Conservation (phyloP, 305 asterid genomes). For the Fraxinus floribunda region DNA sequence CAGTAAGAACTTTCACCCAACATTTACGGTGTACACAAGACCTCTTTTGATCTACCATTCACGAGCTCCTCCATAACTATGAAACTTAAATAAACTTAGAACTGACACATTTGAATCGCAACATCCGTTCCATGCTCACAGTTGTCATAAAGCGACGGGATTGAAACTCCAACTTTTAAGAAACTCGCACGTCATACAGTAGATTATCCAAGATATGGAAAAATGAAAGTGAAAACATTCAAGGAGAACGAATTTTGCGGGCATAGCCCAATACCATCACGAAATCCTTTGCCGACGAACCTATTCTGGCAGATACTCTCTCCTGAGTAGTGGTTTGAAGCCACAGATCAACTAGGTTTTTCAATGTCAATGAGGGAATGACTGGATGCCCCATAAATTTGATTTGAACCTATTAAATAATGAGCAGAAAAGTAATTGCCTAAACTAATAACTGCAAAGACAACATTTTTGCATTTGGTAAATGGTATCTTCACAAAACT, state of each 20-base stretch:
- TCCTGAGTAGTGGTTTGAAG: constrained; percentile 42
- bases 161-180: neutral
- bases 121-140: neutral
- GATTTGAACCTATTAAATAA: constrained; percentile 55
- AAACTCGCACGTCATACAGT: neutral
- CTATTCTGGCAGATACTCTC: constrained; percentile 41
- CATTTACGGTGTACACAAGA: neutral
- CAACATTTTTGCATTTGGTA: neutral
- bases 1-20: neutral
- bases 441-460: neutral
- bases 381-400: constrained; percentile 63
- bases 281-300: constrained; percentile 67
- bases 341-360: constrained; percentile 62
- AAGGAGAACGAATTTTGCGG: constrained; percentile 30
- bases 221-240: neutral
- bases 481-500: neutral
- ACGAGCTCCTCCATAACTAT: neutral
- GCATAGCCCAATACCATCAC: constrained; percentile 70
- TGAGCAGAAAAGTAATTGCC: neutral
- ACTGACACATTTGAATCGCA: neutral
- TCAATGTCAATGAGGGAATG: constrained; percentile 46
- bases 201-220: neutral
- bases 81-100: neutral
- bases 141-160: neutral
- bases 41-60: neutral